Base-by-base conservation (phyloP, 2,329 filamentous ascomycete species). In the Botrytis squamosa region DNA sequence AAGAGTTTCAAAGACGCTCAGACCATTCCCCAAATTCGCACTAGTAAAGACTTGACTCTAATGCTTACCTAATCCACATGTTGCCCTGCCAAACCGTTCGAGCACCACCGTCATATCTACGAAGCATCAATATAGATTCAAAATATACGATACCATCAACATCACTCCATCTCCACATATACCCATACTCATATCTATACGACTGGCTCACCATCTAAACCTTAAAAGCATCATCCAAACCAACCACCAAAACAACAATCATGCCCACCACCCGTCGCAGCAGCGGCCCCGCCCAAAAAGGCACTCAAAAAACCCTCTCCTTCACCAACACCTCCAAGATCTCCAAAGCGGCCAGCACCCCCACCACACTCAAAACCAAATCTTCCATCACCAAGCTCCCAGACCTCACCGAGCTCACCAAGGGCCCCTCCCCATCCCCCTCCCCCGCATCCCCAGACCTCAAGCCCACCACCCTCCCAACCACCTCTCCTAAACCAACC, bases 311-410 rank as follows among this genome's bases (percentile, higher is more conserved):
- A 81, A 90, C 87, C n/a, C 87, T 92, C 77, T 87, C 89, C 57
- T 92, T 92, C 83, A 86, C 88, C 75, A 84, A 85, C 55, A 84
- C 84, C 76, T 84, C 84, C 76, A 85, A 86, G 82, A 85, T 91
- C 77, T 90, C 88, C 72, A 92, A 92, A 81, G 38, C 49, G 2
- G 49, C 63, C 62, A 83, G 84, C 59, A 82, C 84, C 59, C 82
- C 82, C 74, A 73, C 80, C 75, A 67, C 38, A 46, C 25, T 62
- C 49, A 33, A 49, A 44, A 12, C 63, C 42, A 20, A 55, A 36
- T 67, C 40, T 18, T 49, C 40, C 38, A 25, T 60, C 38, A 12
- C 52, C n/a, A 55, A 46, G 42, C 20, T 63, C 60, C 10, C 59
- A 63, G 1, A 36, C 14, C 49, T n/a, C 33, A 29, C 25, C 12